These are phyloP conservation scores for Halophytophthora batemanensis DNA, from an alignment of 352 stramenopile species.

Conservation along the genomic window DNA sequence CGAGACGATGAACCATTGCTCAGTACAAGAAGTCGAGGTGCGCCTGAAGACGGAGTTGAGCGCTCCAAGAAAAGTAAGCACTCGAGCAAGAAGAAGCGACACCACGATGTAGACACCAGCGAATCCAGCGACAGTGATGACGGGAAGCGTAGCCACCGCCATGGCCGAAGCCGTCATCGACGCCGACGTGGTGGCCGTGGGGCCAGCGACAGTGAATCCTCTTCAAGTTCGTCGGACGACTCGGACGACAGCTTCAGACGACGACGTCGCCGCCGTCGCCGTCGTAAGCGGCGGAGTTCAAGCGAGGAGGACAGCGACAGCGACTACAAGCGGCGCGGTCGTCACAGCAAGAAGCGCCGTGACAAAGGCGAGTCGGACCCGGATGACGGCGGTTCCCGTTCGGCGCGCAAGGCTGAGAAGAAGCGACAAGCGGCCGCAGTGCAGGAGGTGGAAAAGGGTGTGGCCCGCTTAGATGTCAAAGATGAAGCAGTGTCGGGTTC, in stretches of 20 bases:
- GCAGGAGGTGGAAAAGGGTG: constrained; percentile 28
- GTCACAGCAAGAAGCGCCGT: constrained; percentile 37
- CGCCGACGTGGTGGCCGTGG: constrained; percentile 26
- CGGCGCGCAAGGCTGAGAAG: constrained; percentile 29
- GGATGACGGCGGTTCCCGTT: constrained; percentile 21
- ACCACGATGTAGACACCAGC: constrained; percentile 36
- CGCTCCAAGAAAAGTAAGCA: constrained; percentile 42
- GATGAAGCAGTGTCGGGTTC: constrained; percentile 16
- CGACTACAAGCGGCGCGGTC: constrained; percentile 42
- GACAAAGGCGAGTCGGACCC: constrained; percentile 36
- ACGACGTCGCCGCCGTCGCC: constrained; percentile 33
- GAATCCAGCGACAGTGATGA: constrained; percentile 45
- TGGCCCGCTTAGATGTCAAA: constrained; percentile 36
- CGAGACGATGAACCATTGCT: constrained; percentile 12
- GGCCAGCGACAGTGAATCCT: constrained; percentile 48
- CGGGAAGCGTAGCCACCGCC: constrained; percentile 19
- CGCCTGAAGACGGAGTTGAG: constrained; percentile 27
- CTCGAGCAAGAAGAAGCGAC: constrained; percentile 49
- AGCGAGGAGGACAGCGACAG: constrained; percentile 58
- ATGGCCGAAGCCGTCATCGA: constrained; percentile 23
- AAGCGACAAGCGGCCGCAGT: constrained; percentile 19
- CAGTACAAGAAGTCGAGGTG: constrained; percentile 17
- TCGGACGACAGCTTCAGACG: constrained; percentile 41
- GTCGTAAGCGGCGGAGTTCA: constrained; percentile 38
- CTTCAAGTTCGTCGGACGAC: constrained; percentile 42